Conservation (phyloP, 257 asterid genomes). For the Solanum pimpinellifolium region DNA sequence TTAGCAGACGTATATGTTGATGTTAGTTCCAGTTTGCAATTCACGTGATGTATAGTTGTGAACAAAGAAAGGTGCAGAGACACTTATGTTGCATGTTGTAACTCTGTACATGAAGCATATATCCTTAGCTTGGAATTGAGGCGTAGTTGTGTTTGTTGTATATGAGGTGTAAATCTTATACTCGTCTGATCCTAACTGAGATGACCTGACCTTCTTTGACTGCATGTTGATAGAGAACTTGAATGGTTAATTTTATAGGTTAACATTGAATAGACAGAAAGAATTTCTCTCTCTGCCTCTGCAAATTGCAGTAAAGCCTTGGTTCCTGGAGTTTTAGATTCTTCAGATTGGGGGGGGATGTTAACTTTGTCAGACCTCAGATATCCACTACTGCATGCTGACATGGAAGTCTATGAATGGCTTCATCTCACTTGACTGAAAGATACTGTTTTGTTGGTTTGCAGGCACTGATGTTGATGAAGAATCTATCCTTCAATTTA, state of each 20-base stretch:
- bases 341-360: neutral
- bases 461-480: constrained; percentile 75
- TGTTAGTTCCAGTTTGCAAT: neutral
- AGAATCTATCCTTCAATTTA: constrained; percentile 64
- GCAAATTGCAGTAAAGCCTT: neutral
- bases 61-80: neutral
- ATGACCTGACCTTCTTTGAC: neutral
- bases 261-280: no score
- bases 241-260: no score
- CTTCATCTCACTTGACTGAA: neutral
- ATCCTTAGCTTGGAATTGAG: neutral
- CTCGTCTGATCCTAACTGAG: neutral
- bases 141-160: neutral
- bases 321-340: neutral
- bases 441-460: neutral
- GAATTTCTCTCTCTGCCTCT: no score
- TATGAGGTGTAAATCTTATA: neutral
- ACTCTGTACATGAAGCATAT: neutral
- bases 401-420: neutral
- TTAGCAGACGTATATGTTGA: neutral
- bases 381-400: neutral
- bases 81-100: neutral
- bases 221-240: neutral
- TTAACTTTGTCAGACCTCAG: neutral
- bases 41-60: neutral